A percentile compares a stretch with the other conserved stretches of the same genome.
These are phyloP conservation scores for Microsporum ferrugineum DNA, from an alignment of 2,329 filamentous ascomycete genomes.

Conservation along the genomic window DNA sequence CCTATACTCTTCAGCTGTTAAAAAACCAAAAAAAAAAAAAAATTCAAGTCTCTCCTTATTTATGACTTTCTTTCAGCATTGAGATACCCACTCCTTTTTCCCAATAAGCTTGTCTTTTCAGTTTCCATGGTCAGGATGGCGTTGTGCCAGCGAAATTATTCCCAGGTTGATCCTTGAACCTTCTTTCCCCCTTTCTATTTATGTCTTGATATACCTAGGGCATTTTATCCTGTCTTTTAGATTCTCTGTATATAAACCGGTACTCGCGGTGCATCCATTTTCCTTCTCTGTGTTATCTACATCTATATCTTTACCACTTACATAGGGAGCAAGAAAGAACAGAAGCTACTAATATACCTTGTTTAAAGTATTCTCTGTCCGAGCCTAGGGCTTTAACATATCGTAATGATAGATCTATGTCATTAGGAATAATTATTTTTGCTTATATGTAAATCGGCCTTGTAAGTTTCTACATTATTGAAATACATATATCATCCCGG, in stretches of 20 bases:
- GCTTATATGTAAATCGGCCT: not conserved
- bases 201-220: not conserved
- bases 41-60: not conserved
- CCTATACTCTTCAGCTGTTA: not conserved
- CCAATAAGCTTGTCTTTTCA: not conserved
- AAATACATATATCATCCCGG: slow-evolving; percentile 79
- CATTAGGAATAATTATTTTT: not conserved
- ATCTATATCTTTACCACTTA: not conserved
- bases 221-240: not conserved
- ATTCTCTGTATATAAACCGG: not conserved
- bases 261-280: not conserved
- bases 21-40: not conserved
- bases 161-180: not conserved
- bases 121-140: not conserved
- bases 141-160: not conserved
- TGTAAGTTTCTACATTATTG: slow-evolving; percentile 34
- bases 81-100: slow-evolving; percentile 8
- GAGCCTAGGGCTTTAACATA: too few relatives aligned
- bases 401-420: too few relatives aligned
- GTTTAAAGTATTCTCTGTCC: too few relatives aligned
- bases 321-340: not conserved
- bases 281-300: not conserved
- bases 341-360: too few relatives aligned
- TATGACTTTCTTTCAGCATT: slow-evolving; percentile 1
- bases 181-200: not conserved